Evolutionary conservation across 148 eudicot species (phyloP).

Genomic region (Rhododendron ferrugineum): DNA sequence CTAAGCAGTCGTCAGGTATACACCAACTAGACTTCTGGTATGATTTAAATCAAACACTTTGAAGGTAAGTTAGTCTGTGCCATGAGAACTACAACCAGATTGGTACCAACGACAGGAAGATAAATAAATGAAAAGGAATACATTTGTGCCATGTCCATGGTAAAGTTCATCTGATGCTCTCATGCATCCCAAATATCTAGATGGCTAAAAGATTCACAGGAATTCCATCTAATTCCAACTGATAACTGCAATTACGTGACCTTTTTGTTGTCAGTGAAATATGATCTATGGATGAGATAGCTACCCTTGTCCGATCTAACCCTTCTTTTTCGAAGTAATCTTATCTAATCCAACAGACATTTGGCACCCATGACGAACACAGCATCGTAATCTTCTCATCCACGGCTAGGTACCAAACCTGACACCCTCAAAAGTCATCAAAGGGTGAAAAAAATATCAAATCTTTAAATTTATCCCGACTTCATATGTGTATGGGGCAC

Average conservation of each 20-base stretch:
- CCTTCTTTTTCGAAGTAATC: neutral
- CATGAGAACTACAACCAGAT: neutral
- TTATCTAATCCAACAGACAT: neutral
- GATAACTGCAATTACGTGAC: neutral
- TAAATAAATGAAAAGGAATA: neutral
- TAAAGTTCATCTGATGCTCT: neutral
- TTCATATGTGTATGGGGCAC: neutral
- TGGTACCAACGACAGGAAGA: neutral
- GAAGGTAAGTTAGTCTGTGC: neutral
- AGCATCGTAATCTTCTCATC: neutral
- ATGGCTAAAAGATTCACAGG: neutral
- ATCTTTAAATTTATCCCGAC: neutral
- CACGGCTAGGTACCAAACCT: neutral
- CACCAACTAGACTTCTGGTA: neutral
- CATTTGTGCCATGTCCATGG: neutral
- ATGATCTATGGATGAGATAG: neutral
- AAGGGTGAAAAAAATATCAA: neutral
- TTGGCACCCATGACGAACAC: neutral
- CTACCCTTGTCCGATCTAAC: neutral
- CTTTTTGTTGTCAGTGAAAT: neutral
- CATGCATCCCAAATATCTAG: neutral
- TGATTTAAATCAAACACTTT: neutral
- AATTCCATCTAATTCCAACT: neutral
- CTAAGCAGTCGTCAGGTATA: neutral
- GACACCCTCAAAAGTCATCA: neutral